These are phyloP conservation scores for Tetrapisispora fleetii DNA, from an alignment of 805 yeast species.

Conservation along the genomic window DNA sequence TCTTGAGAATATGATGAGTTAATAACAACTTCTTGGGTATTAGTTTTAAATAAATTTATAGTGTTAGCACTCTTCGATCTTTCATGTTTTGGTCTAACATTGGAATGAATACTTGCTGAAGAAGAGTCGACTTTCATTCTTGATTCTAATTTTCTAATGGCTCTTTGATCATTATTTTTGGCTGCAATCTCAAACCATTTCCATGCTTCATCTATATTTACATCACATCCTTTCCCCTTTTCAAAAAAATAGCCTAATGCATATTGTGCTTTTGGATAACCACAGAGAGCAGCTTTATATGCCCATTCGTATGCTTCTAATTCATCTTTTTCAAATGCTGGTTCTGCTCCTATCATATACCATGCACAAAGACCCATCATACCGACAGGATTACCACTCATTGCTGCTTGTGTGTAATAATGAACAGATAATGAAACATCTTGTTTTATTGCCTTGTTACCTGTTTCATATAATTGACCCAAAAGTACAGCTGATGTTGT, in stretches of 20 bases:
- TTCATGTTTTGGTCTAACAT: constrained; percentile 4
- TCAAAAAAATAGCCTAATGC: constrained; percentile 78
- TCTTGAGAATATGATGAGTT: neutral
- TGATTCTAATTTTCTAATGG: constrained; percentile 30
- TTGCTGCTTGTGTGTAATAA: constrained; percentile 85
- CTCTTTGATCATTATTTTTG: constrained; percentile 45
- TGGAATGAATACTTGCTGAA: neutral
- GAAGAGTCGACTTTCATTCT: neutral
- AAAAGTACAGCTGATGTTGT: constrained; percentile 67
- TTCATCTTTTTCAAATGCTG: constrained; percentile 67
- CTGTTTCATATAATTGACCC: constrained; percentile 79
- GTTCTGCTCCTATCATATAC: constrained; percentile 87
- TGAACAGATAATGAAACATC: constrained; percentile 82
- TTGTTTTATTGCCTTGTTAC: constrained; percentile 52
- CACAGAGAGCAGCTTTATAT: constrained; percentile 65
- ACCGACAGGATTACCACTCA: constrained; percentile 76
- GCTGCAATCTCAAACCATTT: constrained; percentile 74
- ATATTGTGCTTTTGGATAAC: constrained; percentile 73
- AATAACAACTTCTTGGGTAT: neutral
- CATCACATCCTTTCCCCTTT: constrained; percentile 76
- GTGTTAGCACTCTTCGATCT: constrained; percentile 16
- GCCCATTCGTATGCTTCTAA: constrained; percentile 95
- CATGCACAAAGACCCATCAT: constrained; percentile 95
- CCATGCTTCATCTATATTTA: constrained; percentile 46
- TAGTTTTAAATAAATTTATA: constrained; percentile 14